Conservation (phyloP, 495 filamentous ascomycete genomes). For the Haplographium delicatum region DNA sequence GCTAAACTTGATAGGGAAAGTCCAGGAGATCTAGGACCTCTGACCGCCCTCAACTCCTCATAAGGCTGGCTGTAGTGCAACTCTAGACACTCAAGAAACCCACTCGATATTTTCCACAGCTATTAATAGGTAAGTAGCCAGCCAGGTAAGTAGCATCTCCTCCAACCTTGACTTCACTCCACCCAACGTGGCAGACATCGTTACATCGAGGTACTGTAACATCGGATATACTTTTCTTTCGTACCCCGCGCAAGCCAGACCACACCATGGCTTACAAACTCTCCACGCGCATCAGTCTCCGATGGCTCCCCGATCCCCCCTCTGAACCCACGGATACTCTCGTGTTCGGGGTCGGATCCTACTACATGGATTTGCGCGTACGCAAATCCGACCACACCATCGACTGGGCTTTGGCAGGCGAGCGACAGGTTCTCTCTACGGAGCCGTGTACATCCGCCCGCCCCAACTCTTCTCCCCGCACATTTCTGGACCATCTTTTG, state of each 20-base stretch:
- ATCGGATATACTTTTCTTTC: background rate
- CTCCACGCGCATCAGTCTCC: conserved; percentile 36
- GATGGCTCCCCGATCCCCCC: conserved; percentile 35
- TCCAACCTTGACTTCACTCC: background rate
- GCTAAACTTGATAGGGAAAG: background rate
- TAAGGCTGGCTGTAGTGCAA: background rate
- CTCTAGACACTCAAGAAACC: background rate
- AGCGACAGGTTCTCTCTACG: conserved; percentile 3
- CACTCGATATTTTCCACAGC: background rate
- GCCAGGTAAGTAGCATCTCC: background rate
- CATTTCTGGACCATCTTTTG: background rate
- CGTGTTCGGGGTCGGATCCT: conserved; percentile 23
- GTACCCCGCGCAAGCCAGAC: background rate
- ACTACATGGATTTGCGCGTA: conserved; percentile 13
- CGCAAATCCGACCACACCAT: conserved; percentile 8
- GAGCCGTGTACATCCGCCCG: conserved; percentile 6
- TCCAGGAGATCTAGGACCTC: background rate
- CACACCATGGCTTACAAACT: conserved; percentile 24
- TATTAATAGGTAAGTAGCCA: background rate
- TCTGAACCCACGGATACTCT: conserved; percentile 40
- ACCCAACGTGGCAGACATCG: background rate
- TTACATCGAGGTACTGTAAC: too few relatives aligned
- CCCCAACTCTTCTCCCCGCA: background rate
- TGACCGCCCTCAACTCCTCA: background rate
- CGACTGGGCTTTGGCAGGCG: conserved; percentile 15